These are phyloP conservation scores for Dactylellina cionopaga DNA, from an alignment of 2,329 filamentous ascomycete genomes.

Conservation along the genomic window DNA sequence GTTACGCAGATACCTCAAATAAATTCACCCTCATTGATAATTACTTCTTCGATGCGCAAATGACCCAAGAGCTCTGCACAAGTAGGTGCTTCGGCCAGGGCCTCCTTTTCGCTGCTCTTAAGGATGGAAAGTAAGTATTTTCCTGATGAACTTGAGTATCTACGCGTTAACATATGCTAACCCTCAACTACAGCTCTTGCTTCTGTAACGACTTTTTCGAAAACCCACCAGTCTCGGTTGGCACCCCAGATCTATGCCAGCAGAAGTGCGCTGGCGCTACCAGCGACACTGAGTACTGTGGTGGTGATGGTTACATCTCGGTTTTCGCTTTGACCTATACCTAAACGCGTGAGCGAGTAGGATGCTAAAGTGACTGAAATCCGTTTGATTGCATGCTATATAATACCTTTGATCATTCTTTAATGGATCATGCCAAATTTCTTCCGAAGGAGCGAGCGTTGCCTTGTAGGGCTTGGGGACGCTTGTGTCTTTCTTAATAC, in stretches of 20 bases:
- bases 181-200: background rate
- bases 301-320: constrained; percentile 4
- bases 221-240: constrained; percentile 2
- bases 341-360: too few relatives aligned
- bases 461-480: background rate
- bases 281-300: background rate
- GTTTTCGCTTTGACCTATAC: constrained; percentile 13
- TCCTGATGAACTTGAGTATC: too few relatives aligned
- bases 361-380: background rate
- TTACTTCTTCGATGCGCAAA: background rate
- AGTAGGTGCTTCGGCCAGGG: constrained; percentile 4
- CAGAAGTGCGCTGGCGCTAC: background rate
- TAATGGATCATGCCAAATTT: background rate
- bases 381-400: background rate
- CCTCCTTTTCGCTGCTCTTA: constrained; percentile 17
- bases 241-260: constrained; percentile 1
- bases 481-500: background rate
- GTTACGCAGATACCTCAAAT: constrained; percentile 19
- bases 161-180: too few relatives aligned
- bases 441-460: background rate
- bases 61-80: constrained; percentile 17
- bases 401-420: too few relatives aligned
- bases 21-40: background rate
- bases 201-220: constrained; percentile 16
- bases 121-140: constrained; percentile 23